Evolutionary conservation across 768 basidiomycete species (phyloP).

Genomic region (Boletus vinaceobasis): DNA sequence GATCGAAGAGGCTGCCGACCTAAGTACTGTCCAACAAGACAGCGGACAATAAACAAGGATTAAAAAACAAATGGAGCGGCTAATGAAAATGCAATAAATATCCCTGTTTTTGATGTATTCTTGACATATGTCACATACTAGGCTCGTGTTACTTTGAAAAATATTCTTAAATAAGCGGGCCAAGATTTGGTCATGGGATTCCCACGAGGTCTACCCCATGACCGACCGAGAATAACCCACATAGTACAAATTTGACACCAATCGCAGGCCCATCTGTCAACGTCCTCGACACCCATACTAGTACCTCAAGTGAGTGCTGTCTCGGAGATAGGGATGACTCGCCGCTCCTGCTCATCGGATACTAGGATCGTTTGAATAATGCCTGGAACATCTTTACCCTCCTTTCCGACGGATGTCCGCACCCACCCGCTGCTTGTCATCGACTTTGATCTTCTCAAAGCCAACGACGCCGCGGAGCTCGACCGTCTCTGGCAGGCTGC

Average conservation of each 20-base stretch:
- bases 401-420: constrained; percentile 43
- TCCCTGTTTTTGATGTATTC: too few relatives aligned
- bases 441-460: constrained; percentile 39
- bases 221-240: background rate
- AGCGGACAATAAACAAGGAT: too few relatives aligned
- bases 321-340: background rate
- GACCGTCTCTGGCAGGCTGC: constrained; percentile 46
- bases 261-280: too few relatives aligned
- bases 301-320: background rate
- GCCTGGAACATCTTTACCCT: constrained; percentile 33
- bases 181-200: too few relatives aligned
- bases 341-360: background rate
- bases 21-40: too few relatives aligned
- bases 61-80: too few relatives aligned
- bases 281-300: background rate
- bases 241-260: background rate
- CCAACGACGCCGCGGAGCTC: constrained; percentile 36
- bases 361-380: constrained; percentile 17
- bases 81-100: too few relatives aligned
- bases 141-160: too few relatives aligned
- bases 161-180: too few relatives aligned
- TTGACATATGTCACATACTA: too few relatives aligned
- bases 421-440: constrained; percentile 46
- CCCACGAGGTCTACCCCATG: background rate
- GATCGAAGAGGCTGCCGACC: too few relatives aligned